These are phyloP conservation scores for Debaryomyces maramus DNA, from an alignment of 805 yeast species.

Conservation along the genomic window DNA sequence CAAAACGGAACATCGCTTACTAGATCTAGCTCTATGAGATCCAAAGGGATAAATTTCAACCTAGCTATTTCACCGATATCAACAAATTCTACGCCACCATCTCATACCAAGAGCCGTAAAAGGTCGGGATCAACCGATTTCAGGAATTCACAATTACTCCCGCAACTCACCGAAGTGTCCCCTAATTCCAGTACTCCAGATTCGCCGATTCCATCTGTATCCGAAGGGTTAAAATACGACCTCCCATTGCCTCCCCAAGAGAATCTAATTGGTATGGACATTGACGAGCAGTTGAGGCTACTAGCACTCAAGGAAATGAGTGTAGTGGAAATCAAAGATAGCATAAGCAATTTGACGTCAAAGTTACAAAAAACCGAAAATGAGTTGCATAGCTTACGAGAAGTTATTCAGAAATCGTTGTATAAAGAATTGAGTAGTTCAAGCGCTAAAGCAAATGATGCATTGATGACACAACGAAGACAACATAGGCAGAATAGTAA, in stretches of 20 bases:
- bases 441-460: constrained; percentile 4
- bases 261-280: constrained; percentile 31
- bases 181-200: constrained; percentile 6
- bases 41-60: constrained; percentile 35
- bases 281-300: constrained; percentile 56
- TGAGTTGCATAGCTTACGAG: constrained; percentile 53
- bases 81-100: background rate
- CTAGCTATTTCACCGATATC: constrained; percentile 29
- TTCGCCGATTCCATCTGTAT: constrained; percentile 7
- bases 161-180: constrained; percentile 5
- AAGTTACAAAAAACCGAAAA: constrained; percentile 43
- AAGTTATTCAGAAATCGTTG: constrained; percentile 46
- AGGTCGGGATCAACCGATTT: background rate
- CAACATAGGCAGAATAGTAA: constrained; percentile 21
- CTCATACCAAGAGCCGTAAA: constrained; percentile 1
- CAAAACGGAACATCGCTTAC: background rate
- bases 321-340: constrained; percentile 61
- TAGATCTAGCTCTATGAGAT: constrained; percentile 12
- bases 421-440: constrained; percentile 37
- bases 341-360: constrained; percentile 43
- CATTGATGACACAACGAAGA: constrained; percentile 4
- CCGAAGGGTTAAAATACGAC: constrained; percentile 24
- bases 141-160: background rate
- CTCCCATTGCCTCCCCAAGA: constrained; percentile 33
- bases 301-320: constrained; percentile 71